These are phyloP conservation scores for Komagataea norvegica DNA, from an alignment of 1,139 yeast species.

Conservation along the genomic window DNA sequence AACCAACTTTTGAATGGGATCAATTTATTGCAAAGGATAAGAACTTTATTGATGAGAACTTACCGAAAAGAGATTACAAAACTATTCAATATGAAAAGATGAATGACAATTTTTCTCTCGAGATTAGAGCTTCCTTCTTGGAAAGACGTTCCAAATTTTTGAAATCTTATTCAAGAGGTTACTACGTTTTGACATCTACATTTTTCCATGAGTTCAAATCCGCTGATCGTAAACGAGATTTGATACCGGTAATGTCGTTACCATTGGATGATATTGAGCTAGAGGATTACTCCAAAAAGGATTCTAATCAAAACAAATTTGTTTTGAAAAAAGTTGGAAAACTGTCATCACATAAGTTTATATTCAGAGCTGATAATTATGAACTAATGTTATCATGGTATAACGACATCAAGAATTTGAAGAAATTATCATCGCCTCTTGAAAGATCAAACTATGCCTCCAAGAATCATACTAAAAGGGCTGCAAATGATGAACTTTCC, in stretches of 20 bases:
- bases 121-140: slow-evolving; percentile 73
- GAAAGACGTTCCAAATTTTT: slow-evolving; percentile 89
- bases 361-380: slow-evolving; percentile 79
- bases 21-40: slow-evolving; percentile 69
- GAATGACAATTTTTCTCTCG: slow-evolving; percentile 63
- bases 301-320: slow-evolving; percentile 67
- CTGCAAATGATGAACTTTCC: slow-evolving; percentile 19
- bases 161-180: slow-evolving; percentile 84
- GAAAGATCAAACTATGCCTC: slow-evolving; percentile 41
- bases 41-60: slow-evolving; percentile 70
- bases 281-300: slow-evolving; percentile 75
- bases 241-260: slow-evolving; percentile 83
- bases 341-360: slow-evolving; percentile 84
- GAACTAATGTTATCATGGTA: slow-evolving; percentile 82
- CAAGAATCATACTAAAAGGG: slow-evolving; percentile 23
- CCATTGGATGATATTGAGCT: slow-evolving; percentile 77
- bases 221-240: slow-evolving; percentile 75
- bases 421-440: slow-evolving; percentile 51
- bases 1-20: slow-evolving; percentile 85
- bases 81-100: slow-evolving; percentile 65
- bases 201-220: slow-evolving; percentile 89
- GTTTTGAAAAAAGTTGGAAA: slow-evolving; percentile 69
- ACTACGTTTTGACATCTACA: slow-evolving; percentile 86
- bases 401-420: slow-evolving; percentile 64
- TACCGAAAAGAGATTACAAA: slow-evolving; percentile 62